Evolutionary conservation across 164 flowering plant species (phyloP).

Genomic region (Malania oleifera): DNA sequence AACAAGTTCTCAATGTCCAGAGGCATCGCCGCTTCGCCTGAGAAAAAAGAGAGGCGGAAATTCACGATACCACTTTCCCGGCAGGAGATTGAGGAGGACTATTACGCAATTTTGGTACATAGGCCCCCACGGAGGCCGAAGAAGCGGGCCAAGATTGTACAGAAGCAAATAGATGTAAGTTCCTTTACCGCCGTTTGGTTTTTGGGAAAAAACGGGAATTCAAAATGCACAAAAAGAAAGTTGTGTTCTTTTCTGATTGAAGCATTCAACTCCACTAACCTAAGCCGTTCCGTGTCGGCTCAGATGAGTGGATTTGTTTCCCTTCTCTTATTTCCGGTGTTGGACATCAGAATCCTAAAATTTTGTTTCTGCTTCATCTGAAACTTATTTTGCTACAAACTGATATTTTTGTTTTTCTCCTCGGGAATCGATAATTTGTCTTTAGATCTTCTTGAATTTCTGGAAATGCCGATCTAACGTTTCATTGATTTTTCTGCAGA

Average conservation of each 20-base stretch:
- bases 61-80: slow-evolving; percentile 44
- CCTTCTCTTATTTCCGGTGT: background rate
- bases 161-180: slow-evolving; percentile 66
- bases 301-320: background rate
- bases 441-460: no score
- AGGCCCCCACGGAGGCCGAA: slow-evolving; percentile 69
- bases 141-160: slow-evolving; percentile 49
- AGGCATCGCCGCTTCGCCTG: slow-evolving; percentile 14
- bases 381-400: background rate
- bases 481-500: slow-evolving; percentile 26
- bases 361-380: background rate
- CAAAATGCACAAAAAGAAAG: no score
- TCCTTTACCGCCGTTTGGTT: no score
- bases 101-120: slow-evolving; percentile 40
- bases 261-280: no score
- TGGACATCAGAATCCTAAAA: background rate
- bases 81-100: slow-evolving; percentile 76
- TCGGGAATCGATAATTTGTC: no score
- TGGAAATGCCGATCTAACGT: background rate
- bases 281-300: no score
- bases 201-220: background rate
- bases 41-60: slow-evolving; percentile 37
- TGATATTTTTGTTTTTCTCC: background rate
- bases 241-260: no score
- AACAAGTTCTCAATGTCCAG: slow-evolving; percentile 21